Conservation (phyloP, 192 early-diverging fungal genomes). For the Podila epicladia region DNA sequence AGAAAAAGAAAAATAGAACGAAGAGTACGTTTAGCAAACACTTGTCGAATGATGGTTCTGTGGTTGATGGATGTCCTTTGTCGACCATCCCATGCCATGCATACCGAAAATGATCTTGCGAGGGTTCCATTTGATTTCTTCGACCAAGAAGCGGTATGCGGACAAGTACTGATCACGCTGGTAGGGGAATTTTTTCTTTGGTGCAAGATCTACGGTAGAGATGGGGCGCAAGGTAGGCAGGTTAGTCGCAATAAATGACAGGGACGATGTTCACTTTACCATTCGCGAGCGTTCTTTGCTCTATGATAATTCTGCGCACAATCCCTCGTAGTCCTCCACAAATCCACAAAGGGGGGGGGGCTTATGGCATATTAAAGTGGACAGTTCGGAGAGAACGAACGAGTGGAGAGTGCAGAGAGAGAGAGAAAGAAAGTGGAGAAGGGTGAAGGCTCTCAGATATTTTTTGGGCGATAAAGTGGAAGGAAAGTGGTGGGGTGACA, state of each 20-base stretch:
- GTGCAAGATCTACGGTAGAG: constrained; percentile 30
- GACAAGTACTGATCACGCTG: constrained; percentile 44
- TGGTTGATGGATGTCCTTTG: too few species aligned
- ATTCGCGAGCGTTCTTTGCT: background rate
- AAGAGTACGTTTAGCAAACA: background rate
- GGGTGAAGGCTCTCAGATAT: background rate
- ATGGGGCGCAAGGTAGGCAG: background rate
- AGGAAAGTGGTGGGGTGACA: too few species aligned
- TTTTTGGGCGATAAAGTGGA: too few species aligned
- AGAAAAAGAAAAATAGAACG: background rate
- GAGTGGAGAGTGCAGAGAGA: too few species aligned
- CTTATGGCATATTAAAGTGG: background rate
- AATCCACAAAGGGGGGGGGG: background rate
- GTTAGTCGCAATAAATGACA: background rate
- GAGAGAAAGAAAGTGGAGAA: too few species aligned
- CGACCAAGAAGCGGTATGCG: constrained; percentile 41
- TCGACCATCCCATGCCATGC: too few species aligned
- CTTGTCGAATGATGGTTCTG: background rate
- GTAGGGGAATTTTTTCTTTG: constrained; percentile 44
- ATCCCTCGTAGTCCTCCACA: background rate
- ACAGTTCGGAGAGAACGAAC: too few species aligned
- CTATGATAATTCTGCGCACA: background rate
- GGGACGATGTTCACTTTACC: background rate
- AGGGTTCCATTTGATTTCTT: constrained; percentile 47
- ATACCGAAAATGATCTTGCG: constrained; percentile 50